Evolutionary conservation across 2,329 filamentous ascomycete genomes (phyloP).

Genomic region (Colletotrichum sp.): DNA sequence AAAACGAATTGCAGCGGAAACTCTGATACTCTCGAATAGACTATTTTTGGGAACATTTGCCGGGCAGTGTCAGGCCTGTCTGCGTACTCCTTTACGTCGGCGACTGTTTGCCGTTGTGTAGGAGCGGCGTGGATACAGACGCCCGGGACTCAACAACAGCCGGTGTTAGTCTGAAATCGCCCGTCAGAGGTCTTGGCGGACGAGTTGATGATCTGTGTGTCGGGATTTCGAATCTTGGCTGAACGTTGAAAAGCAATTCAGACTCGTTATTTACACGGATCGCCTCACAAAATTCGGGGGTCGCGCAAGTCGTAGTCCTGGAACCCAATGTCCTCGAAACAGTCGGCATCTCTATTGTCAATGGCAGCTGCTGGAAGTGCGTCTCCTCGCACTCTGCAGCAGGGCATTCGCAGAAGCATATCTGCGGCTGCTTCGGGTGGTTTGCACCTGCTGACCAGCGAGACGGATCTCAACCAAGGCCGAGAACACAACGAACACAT

Average conservation of each 20-base stretch:
- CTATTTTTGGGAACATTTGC: not conserved
- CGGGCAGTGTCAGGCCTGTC: not conserved
- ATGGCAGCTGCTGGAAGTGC: not conserved
- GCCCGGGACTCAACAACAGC: not conserved
- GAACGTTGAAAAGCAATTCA: not conserved
- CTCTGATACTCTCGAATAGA: not conserved
- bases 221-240: not conserved
- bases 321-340: not conserved
- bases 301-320: not conserved
- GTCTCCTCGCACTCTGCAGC: not conserved
- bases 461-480: not conserved
- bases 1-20: not conserved
- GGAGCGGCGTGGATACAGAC: not conserved
- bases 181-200: not conserved
- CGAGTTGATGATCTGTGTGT: not conserved
- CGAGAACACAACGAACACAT: not conserved
- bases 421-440: not conserved
- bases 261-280: not conserved
- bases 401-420: not conserved
- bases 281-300: not conserved
- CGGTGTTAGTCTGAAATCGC: not conserved
- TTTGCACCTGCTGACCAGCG: not conserved
- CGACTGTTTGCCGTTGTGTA: not conserved
- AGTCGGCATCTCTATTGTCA: not conserved
- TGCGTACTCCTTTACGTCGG: not conserved